phyloP scores from a whole-genome alignment of 352 stramenopile species.

The Globisporangium irregulare region DNA sequence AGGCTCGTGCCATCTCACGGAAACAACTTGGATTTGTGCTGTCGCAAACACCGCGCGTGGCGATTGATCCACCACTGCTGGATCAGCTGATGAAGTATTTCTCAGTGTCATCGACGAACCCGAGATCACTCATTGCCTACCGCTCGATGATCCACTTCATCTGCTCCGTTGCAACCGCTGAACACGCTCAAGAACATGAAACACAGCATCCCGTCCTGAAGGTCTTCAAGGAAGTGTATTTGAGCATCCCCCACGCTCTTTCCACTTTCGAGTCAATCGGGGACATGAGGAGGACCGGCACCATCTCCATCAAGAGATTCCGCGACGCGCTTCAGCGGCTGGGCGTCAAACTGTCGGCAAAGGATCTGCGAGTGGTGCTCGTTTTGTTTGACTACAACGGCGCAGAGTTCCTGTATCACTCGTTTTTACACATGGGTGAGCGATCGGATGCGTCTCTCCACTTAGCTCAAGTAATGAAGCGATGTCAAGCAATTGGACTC shows the following conservation, averaged over 20 bases:
- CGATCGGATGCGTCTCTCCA: conserved; percentile 26
- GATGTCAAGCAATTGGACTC: conserved; percentile 40
- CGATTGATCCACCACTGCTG: conserved; percentile 37
- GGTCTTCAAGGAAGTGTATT: conserved; percentile 22
- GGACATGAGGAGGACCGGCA: conserved; percentile 43
- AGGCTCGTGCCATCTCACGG: conserved; percentile 25
- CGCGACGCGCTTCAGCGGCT: conserved; percentile 35
- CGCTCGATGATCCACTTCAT: conserved; percentile 46
- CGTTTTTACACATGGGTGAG: conserved; percentile 36
- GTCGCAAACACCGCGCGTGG: conserved; percentile 39
- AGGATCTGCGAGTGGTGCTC: conserved; percentile 45
- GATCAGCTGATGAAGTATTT: conserved; percentile 47
- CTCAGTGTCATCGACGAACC: conserved; percentile 14
- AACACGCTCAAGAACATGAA: conserved; percentile 27
- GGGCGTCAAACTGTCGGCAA: conserved; percentile 29
- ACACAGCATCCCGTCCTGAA: conserved; percentile 25
- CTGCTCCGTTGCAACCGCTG: conserved; percentile 33
- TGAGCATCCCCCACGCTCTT: conserved; percentile 32
- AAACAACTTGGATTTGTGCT: conserved; percentile 61
- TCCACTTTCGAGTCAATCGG: conserved; percentile 39
- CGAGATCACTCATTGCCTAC: conserved; percentile 32
- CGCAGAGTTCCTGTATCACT: conserved; percentile 45
- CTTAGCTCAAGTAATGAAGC: conserved; percentile 23
- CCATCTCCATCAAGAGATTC: conserved; percentile 45
- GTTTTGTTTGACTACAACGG: conserved; percentile 51